These are phyloP conservation scores for Xylaria acuta DNA, from an alignment of 495 filamentous ascomycete genomes.

Conservation along the genomic window DNA sequence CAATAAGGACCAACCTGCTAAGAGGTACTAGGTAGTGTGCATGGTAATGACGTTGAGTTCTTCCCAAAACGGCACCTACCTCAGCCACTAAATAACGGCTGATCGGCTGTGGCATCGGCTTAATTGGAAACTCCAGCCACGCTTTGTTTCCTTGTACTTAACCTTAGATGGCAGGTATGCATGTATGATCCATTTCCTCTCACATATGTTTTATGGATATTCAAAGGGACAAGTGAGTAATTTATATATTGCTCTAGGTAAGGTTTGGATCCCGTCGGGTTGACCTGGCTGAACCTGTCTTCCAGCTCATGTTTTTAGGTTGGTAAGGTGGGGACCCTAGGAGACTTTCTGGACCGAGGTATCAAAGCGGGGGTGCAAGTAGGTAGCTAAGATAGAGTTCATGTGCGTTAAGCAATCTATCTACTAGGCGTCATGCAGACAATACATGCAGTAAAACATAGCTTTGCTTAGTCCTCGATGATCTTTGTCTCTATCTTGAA, in stretches of 20 bases:
- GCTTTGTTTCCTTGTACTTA: not conserved
- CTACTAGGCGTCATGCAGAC: not conserved
- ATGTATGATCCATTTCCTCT: too few relatives aligned
- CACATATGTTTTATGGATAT: not conserved
- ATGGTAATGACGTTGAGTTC: conserved; percentile 19
- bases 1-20: not conserved
- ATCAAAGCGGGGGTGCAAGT: not conserved
- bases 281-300: not conserved
- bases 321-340: not conserved
- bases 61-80: conserved; percentile 18
- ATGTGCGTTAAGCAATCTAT: not conserved
- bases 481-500: conserved; percentile 65
- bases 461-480: conserved; percentile 34
- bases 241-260: not conserved
- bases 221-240: not conserved
- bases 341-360: not conserved
- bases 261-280: not conserved
- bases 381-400: not conserved
- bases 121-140: not conserved
- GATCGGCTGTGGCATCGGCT: not conserved
- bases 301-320: not conserved
- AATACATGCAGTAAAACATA: conserved; percentile 2
- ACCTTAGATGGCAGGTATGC: too few relatives aligned
- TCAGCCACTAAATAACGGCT: conserved; percentile 13
- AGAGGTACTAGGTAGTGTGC: not conserved